Evolutionary conservation across 352 stramenopile species (phyloP), one percentile per base, ranked within the genome.

Genomic region (Pythium brachiatum): DNA sequence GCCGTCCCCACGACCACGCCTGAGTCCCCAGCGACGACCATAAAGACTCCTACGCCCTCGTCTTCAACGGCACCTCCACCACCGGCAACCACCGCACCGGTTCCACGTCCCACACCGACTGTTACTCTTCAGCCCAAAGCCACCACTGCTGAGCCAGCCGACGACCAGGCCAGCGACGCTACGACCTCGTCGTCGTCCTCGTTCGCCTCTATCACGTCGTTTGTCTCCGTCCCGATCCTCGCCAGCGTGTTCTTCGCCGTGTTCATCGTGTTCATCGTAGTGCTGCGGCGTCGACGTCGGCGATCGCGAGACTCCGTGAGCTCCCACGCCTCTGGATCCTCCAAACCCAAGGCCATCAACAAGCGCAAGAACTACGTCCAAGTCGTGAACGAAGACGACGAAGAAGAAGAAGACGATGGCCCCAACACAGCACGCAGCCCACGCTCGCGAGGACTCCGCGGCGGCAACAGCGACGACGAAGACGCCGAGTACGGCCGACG

Each of bases 401-500:
- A 65, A n/a, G 29, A 65, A 18, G 58, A 65, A 0, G 27, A 53
- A 31, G 36, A 55, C 44, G 51, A 54, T 21, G 21, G 16, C 20
- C 31, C 23, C 32, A 18, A 12, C 3, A 23, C 20, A 4, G 48
- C n/a, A 15, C 20, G 41, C 18, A 36, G n/a, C 6, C 26, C 34
- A 12, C 27, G 47, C 20, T 32, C 15, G 5, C 18, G 21, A 3
- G 21, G 21, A 16, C 36, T 32, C 21, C 46, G 60, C 23, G 43
- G 65, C n/a, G 59, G 66, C 39, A 60, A 54, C 50, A 53, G 57
- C 50, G 64, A 76, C 36, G 68, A 72, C 20, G 62, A 70, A 26
- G 63, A 71, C n/a, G 66, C 61, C 41, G 69, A 76, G 53, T 67
- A 68, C 51, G 69, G 67, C 2, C 67, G 62, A 4, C 67, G 67